Percentiles rank a stretch among this genome's conserved stretches.
Conservation (phyloP, 2,329 filamentous ascomycete genomes). For the Leptographium wingfieldii region DNA sequence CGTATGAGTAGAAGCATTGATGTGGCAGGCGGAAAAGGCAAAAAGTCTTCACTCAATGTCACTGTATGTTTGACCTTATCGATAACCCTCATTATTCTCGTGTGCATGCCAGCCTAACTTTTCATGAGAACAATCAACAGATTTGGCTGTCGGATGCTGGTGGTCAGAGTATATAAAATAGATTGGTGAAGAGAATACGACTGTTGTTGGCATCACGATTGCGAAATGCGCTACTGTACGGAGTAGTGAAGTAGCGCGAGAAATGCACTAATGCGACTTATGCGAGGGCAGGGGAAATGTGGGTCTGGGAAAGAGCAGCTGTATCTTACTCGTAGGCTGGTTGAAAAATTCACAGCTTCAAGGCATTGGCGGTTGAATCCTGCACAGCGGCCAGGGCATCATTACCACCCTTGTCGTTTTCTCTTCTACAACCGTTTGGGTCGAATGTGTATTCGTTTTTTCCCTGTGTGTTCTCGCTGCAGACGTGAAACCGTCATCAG, state of each 20-base stretch:
- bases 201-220: too few species aligned
- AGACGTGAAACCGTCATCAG: background rate
- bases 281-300: background rate
- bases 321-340: background rate
- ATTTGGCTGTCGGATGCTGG: background rate
- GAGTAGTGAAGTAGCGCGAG: background rate
- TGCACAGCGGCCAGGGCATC: background rate
- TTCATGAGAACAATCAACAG: background rate
- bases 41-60: background rate
- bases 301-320: background rate
- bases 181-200: too few species aligned
- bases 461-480: background rate
- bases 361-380: background rate
- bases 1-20: background rate
- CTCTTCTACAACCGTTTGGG: background rate
- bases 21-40: background rate
- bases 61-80: background rate
- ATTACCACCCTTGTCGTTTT: background rate
- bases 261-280: background rate
- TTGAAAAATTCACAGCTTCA: background rate
- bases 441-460: background rate
- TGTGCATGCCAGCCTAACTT: background rate
- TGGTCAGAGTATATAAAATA: background rate
- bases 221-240: background rate
- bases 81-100: background rate